phyloP scores from a whole-genome alignment of 192 early-diverging fungal species.

The Linnemannia elongata region DNA sequence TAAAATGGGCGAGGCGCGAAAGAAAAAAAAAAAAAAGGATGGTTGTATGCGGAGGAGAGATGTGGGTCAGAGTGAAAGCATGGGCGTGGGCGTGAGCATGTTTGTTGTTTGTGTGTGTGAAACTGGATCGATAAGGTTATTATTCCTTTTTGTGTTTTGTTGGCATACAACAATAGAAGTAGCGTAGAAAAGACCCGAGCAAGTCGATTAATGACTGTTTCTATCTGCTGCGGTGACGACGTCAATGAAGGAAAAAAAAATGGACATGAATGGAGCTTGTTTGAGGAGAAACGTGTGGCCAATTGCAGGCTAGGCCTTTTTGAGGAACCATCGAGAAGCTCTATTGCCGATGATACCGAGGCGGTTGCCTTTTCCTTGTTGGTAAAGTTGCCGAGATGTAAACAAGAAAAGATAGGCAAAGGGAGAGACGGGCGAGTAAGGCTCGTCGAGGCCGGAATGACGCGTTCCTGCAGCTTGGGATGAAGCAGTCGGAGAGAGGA shows the following conservation, averaged over 20 bases:
- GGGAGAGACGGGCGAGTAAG: background rate
- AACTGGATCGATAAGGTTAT: too few species aligned
- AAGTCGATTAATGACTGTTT: too few species aligned
- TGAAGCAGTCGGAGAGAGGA: background rate
- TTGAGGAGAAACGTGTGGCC: background rate
- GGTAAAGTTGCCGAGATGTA: background rate
- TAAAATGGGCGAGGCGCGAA: background rate
- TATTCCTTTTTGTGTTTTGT: too few species aligned
- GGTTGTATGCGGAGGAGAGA: background rate
- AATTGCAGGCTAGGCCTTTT: background rate
- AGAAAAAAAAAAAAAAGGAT: background rate
- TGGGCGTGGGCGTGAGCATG: too few species aligned
- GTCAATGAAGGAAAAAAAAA: too few species aligned
- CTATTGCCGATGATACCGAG: background rate
- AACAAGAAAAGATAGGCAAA: background rate
- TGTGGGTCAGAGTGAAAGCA: background rate
- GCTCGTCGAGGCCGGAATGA: background rate
- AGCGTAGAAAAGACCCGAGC: too few species aligned
- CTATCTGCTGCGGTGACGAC: constrained; percentile 1
- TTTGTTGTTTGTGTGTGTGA: too few species aligned
- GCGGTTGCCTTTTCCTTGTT: background rate
- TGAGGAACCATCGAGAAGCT: background rate
- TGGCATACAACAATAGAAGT: too few species aligned
- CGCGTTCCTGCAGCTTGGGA: background rate
- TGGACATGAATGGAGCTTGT: background rate